These are phyloP conservation scores for Stentor coeruleus DNA, from an alignment of 73 alveolate species.

Conservation along the genomic window DNA sequence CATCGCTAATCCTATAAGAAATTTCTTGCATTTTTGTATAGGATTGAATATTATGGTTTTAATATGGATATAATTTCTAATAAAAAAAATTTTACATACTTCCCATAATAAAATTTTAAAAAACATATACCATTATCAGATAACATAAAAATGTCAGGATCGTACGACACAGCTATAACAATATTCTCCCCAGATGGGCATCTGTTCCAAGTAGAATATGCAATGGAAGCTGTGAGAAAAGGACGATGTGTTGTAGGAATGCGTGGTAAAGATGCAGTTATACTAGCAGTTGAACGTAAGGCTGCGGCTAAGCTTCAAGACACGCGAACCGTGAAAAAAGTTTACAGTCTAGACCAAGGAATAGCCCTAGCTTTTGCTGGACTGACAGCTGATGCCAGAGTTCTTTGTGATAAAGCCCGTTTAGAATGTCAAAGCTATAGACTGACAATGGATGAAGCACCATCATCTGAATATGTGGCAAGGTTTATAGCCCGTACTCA, in stretches of 20 bases:
- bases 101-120: conserved; percentile 53
- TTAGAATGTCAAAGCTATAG: conserved; percentile 83
- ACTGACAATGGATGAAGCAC: conserved; percentile 80
- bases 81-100: too few species aligned
- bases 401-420: conserved; percentile 82
- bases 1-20: not conserved
- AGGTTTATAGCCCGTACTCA: conserved; percentile 77
- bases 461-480: conserved; percentile 89
- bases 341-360: conserved; percentile 77
- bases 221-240: conserved; percentile 95
- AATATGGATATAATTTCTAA: too few species aligned
- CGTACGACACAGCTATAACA: conserved; percentile 94
- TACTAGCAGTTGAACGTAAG: conserved; percentile 91
- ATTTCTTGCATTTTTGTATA: conserved; percentile 24
- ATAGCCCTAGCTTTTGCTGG: conserved; percentile 94
- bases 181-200: conserved; percentile 95
- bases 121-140: too few species aligned
- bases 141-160: conserved; percentile 68
- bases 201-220: conserved; percentile 94
- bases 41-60: too few species aligned
- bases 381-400: conserved; percentile 95
- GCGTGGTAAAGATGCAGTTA: conserved; percentile 81
- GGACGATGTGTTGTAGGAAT: conserved; percentile 92
- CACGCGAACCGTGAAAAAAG: conserved; percentile 87
- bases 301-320: conserved; percentile 88